These are phyloP conservation scores for Podospora appendiculata DNA, from an alignment of 495 filamentous ascomycete genomes.

Conservation along the genomic window DNA sequence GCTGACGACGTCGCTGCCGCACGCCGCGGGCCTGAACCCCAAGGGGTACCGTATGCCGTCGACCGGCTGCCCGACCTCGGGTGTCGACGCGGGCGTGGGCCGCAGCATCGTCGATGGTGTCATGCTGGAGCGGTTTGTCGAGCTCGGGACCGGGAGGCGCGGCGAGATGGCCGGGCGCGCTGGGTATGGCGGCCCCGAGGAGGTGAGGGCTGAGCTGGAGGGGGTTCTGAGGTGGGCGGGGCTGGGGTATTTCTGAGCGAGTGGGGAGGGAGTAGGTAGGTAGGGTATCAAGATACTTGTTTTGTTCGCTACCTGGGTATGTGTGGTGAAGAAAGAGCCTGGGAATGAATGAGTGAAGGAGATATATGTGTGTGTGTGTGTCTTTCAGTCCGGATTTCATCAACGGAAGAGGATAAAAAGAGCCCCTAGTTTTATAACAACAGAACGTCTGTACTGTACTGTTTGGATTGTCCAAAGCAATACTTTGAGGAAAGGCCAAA, in stretches of 20 bases:
- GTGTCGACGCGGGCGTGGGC: conserved; percentile 40
- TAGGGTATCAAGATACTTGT: too few relatives aligned
- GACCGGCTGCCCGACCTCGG: conserved; percentile 22
- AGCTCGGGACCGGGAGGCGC: conserved; percentile 58
- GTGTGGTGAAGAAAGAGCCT: too few relatives aligned
- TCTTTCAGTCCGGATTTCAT: too few relatives aligned
- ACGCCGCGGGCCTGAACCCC: conserved; percentile 74
- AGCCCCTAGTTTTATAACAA: too few relatives aligned
- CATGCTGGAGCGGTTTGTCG: conserved; percentile 55
- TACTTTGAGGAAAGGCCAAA: too few relatives aligned
- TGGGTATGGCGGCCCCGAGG: conserved; percentile 32
- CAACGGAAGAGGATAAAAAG: too few relatives aligned
- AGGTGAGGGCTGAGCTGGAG: conserved; percentile 27
- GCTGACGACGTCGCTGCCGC: conserved; percentile 65
- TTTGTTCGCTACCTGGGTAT: too few relatives aligned
- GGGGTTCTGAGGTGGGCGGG: conserved; percentile 26
- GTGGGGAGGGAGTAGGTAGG: too few relatives aligned
- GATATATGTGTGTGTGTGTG: too few relatives aligned
- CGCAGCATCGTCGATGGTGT: conserved; percentile 44
- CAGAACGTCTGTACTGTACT: too few relatives aligned
- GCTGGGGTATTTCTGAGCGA: conserved; percentile 21
- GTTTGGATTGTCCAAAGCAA: too few relatives aligned
- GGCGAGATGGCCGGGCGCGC: conserved; percentile 63
- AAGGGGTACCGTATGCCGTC: conserved; percentile 56
- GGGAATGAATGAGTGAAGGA: too few relatives aligned